Percentiles rank a stretch among this genome's conserved stretches.
phyloP scores from a whole-genome alignment of 495 filamentous ascomycete genomes.

The Penicillium desertorum region DNA sequence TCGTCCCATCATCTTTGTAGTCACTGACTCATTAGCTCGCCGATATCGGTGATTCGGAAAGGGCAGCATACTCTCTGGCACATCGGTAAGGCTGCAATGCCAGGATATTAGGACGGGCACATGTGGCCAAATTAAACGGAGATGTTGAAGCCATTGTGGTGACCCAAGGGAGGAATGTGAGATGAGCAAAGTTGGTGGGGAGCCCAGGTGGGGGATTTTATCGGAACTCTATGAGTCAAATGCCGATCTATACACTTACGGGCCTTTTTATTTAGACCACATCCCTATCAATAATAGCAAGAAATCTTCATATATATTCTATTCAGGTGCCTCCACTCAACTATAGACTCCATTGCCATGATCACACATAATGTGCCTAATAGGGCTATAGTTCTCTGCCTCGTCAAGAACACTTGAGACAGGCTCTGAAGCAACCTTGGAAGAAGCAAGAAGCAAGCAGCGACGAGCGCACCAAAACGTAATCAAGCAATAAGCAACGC shows the following conservation, averaged over 20 bases:
- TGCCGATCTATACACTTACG: not conserved
- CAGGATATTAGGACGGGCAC: slow-evolving; percentile 81
- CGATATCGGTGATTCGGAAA: slow-evolving; percentile 17
- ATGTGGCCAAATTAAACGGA: slow-evolving; percentile 73
- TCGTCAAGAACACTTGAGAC: too few relatives aligned
- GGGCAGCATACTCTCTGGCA: slow-evolving; percentile 69
- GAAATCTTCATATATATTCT: too few relatives aligned
- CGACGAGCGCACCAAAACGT: too few relatives aligned
- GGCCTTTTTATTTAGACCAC: too few relatives aligned
- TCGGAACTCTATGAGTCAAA: slow-evolving; percentile 25
- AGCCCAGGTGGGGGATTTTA: slow-evolving; percentile 21
- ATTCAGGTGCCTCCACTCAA: too few relatives aligned
- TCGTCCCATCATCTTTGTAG: slow-evolving; percentile 98
- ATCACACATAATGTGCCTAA: too few relatives aligned
- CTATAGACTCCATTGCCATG: too few relatives aligned
- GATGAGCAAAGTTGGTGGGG: slow-evolving; percentile 24
- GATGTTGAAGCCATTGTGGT: slow-evolving; percentile 44
- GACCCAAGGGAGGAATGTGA: not conserved
- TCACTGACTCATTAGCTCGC: slow-evolving; percentile 62
- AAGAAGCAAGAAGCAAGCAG: too few relatives aligned
- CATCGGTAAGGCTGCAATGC: slow-evolving; percentile 81
- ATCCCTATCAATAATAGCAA: too few relatives aligned
- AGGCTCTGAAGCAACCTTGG: too few relatives aligned
- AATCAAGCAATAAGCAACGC: too few relatives aligned
- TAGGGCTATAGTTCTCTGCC: too few relatives aligned